Percentiles rank a stretch among this genome's conserved stretches.
Evolutionary conservation across 148 eudicot genomes (phyloP).

Genomic region (Cornus controversa): DNA sequence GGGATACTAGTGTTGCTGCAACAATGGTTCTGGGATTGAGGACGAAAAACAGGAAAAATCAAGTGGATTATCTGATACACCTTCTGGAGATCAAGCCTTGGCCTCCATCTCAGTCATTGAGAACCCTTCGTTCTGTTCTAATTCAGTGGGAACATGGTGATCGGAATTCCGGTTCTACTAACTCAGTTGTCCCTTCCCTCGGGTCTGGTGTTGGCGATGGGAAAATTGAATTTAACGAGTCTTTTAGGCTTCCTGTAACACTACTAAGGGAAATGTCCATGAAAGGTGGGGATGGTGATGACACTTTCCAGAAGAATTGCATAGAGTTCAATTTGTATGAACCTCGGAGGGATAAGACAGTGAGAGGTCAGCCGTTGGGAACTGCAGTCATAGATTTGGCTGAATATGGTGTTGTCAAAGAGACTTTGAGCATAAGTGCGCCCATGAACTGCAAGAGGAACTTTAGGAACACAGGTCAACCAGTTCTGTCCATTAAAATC

Average conservation of each 20-base stretch:
- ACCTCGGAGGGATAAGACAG: slow-evolving; percentile 71
- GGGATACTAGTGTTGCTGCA: slow-evolving; percentile 4
- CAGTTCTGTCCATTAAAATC: slow-evolving; percentile 59
- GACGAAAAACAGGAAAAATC: slow-evolving; percentile 63
- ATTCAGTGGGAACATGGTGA: slow-evolving; percentile 88
- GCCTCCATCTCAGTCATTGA: slow-evolving; percentile 90
- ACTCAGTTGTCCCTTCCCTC: slow-evolving; percentile 57
- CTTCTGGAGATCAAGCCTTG: slow-evolving; percentile 92
- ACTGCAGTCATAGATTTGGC: slow-evolving; percentile 78
- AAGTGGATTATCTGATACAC: slow-evolving; percentile 59
- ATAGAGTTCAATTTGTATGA: slow-evolving; percentile 88
- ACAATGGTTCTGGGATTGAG: slow-evolving; percentile 68
- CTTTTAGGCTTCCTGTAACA: slow-evolving; percentile 57
- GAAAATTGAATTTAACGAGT: slow-evolving; percentile 75
- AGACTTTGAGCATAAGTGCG: slow-evolving; percentile 33
- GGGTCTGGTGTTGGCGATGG: slow-evolving; percentile 59
- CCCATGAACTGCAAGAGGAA: slow-evolving; percentile 77
- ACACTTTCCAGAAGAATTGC: slow-evolving; percentile 62
- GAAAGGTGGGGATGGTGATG: slow-evolving; percentile 50
- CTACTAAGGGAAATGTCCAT: slow-evolving; percentile 51
- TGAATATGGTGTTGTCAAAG: slow-evolving; percentile 64
- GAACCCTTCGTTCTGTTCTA: slow-evolving; percentile 62
- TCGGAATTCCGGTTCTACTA: slow-evolving; percentile 62
- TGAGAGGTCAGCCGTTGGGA: slow-evolving; percentile 75
- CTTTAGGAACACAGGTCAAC: slow-evolving; percentile 66